Evolutionary conservation across 129 eudicot species (phyloP), one percentile per base, ranked within the genome.

Genomic region (Smallanthus sonchifolius): DNA sequence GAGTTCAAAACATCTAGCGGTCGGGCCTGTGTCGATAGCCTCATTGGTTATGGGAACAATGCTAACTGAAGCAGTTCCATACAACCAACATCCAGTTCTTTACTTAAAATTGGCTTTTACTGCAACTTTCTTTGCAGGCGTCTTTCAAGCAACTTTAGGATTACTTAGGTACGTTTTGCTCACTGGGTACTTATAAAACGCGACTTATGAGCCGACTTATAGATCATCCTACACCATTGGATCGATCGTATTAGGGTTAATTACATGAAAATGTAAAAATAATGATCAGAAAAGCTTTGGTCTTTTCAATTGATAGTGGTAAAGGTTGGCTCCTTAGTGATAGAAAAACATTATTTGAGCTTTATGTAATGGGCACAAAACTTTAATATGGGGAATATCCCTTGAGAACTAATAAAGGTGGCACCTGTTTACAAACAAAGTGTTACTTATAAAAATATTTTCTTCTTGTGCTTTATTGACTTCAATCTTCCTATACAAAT

Each of bases 21-120:
- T 95, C 4, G 99, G 99, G 32, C 99, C 99, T 0, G 99, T 95
- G 24, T 95, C 99, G 3, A 95, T 95, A 77, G 99, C 99, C 4
- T 95, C 99, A 37, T 83, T 95, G 13, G 99, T 95, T 24, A 95
- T 95, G 99, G 99, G 99, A 11, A 91, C 99, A 43, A 95, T 95
- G 99, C 89, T 95, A 43, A 83, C 78, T 35, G 97, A 95, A 77
- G 84, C 80, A 0, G 95, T 95, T 81, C 84, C 99, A 35, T 83
- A 77, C 69, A 59, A 77, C 16, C 86, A 87, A 6, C 72, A 95
- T 30, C 94, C 92, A 0, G 68, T 37, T 63, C 97, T 95, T 35
- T 95, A 91, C 81, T 96, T 95, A 48, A 86, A 87, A 66, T 79
- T 95, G 78, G 99, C 99, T 60, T 88, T 95, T 61, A 95, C 99